Base-by-base conservation (phyloP, 805 yeast species). In the Cyberlindnera bimundalis region DNA sequence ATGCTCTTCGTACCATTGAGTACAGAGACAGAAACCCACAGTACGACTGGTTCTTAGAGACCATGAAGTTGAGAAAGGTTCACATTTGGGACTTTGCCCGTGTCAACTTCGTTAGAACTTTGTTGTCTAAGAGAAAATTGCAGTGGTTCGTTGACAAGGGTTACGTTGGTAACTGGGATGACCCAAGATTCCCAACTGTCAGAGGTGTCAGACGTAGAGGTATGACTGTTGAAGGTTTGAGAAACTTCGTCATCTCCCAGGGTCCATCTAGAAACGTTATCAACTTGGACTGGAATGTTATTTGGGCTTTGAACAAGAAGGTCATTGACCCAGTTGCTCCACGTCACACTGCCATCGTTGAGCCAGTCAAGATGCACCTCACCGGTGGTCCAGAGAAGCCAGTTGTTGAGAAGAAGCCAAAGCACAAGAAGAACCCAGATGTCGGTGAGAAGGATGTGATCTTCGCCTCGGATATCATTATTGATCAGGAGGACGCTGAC, bases 181-280 rank as follows among this genome's bases (percentile, higher is more conserved):
- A 93, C 66, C 99, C 99, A 56, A 79, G 99, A 66, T 93, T 93
- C 88, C 99, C 99, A 54, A 93, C 99, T 34, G 96, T 93, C 29
- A 83, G 98, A 67, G 99, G 99, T 73, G 96, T 91, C 39, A 87
- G 97, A 74, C 83, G 99, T 76, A 85, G 99, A 73, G 99, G 99
- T 73, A 93, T 93, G 99, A 81, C 96, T 29, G 95, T 93, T 49
- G 97, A 93, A 71, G 99, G 98, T 52, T 79, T 93, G 65, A 80
- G 91, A 67, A 85, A 86, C 74, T 93, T 93, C 58, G 85, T 93
- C 52, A 73, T 93, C 47, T 77, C 95, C 37, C 98, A 93, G 72
- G 99, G 99, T 58, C 99, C 99, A 29, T 91, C 98, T 34, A 88
- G 84, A 71, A 93, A 93, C 72, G 89, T 93, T 59, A 83, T 93